Evolutionary conservation across 352 stramenopile genomes (phyloP).

Genomic region (Phytophthora syringae): DNA sequence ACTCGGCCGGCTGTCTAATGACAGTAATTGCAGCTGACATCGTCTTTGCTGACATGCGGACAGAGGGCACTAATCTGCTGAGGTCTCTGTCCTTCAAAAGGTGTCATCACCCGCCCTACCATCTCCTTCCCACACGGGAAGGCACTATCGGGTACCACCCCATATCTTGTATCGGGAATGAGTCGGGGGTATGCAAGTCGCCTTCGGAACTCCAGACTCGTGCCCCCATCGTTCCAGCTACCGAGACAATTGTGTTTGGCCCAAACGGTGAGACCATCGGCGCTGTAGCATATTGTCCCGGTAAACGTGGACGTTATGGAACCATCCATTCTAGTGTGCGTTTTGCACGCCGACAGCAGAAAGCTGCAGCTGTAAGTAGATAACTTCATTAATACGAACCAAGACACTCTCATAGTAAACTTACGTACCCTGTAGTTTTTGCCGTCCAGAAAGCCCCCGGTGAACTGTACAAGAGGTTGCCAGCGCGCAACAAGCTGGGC

Average conservation of each 20-base stretch:
- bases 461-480: background rate
- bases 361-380: background rate
- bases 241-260: slow-evolving; percentile 17
- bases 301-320: slow-evolving; percentile 13
- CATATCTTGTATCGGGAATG: slow-evolving; percentile 1
- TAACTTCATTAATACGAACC: background rate
- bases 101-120: background rate
- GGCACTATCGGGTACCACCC: slow-evolving; percentile 6
- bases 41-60: too few relatives aligned
- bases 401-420: too few relatives aligned
- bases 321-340: slow-evolving; percentile 25
- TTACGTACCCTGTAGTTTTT: background rate
- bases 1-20: background rate
- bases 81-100: background rate
- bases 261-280: slow-evolving; percentile 21
- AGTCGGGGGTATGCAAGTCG: too few relatives aligned
- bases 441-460: background rate
- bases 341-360: slow-evolving; percentile 9
- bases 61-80: background rate
- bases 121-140: background rate
- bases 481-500: background rate
- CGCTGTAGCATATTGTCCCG: slow-evolving; percentile 12
- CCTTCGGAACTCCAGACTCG: background rate
- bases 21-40: background rate
- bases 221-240: slow-evolving; percentile 23